These are phyloP conservation scores for Podospora bellae-mahoneyi DNA, from an alignment of 495 filamentous ascomycete species.

Conservation along the genomic window DNA sequence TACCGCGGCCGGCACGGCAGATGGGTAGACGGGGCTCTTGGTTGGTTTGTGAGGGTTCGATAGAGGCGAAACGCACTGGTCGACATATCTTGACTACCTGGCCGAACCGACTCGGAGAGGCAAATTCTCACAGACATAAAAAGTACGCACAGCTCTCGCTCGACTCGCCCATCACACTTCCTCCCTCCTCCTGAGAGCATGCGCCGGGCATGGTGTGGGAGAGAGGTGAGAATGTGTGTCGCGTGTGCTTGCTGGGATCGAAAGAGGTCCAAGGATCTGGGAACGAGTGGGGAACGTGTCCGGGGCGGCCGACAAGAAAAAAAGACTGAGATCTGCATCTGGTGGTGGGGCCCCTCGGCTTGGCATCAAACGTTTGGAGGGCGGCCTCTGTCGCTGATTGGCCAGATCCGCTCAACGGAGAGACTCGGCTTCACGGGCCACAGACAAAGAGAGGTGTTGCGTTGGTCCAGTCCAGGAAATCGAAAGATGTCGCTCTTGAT, in stretches of 20 bases:
- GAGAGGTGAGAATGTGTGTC: neutral
- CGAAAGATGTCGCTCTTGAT: neutral
- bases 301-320: conserved; percentile 15
- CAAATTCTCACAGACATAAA: neutral
- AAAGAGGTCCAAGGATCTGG: conserved; percentile 14
- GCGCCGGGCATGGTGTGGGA: neutral
- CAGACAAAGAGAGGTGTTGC: conserved; percentile 6
- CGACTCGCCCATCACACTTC: neutral
- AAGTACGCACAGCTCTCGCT: conserved; percentile 2
- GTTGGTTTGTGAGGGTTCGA: neutral
- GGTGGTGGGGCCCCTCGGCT: neutral
- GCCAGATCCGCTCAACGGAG: neutral
- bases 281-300: neutral
- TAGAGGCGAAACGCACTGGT: neutral
- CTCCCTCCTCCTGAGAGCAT: neutral
- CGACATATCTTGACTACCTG: neutral
- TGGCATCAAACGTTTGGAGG: conserved; percentile 1
- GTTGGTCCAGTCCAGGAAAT: conserved; percentile 2
- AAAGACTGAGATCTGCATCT: conserved; percentile 16
- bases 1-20: neutral
- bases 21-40: neutral
- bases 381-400: conserved; percentile 12
- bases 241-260: neutral
- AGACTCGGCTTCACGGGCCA: neutral
- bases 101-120: neutral